phyloP scores from a whole-genome alignment of 345 rosid genomes.

The Eucalyptus cladocalyx region DNA sequence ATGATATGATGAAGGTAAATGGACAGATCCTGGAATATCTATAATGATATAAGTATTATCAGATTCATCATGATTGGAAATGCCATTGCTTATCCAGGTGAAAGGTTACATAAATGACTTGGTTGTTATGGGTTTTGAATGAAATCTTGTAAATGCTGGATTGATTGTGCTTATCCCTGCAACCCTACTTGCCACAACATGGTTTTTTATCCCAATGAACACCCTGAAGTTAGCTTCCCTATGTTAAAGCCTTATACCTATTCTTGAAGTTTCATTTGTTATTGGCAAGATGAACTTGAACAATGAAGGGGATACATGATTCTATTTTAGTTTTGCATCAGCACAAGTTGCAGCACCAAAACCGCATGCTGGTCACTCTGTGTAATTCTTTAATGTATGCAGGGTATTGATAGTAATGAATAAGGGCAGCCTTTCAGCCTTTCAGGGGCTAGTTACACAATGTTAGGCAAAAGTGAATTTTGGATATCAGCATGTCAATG shows the following conservation, averaged over 20 bases:
- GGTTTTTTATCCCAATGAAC: constrained; percentile 8
- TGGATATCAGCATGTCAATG: background rate
- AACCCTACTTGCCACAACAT: constrained; percentile 76
- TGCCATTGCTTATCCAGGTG: too few species aligned
- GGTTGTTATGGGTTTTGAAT: too few species aligned
- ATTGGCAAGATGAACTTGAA: background rate
- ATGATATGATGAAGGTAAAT: too few species aligned
- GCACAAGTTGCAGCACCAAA: background rate
- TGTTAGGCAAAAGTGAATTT: background rate
- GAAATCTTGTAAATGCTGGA: background rate
- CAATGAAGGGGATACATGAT: background rate
- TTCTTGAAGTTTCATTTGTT: background rate
- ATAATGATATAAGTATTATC: too few species aligned
- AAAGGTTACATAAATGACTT: too few species aligned
- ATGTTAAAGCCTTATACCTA: background rate
- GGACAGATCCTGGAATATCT: too few species aligned
- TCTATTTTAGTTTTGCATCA: background rate
- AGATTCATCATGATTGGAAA: too few species aligned
- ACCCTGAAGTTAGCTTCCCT: background rate
- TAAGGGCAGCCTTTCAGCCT: background rate
- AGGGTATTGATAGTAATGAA: background rate
- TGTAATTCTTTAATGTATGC: background rate
- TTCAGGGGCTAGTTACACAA: background rate
- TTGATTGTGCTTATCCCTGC: constrained; percentile 94
- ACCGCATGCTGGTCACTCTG: background rate